A percentile compares a stretch with the other conserved stretches of the same genome.
Evolutionary conservation across 371 early-diverging fungal species (phyloP).

Genomic region (Mucor velutinosus): DNA sequence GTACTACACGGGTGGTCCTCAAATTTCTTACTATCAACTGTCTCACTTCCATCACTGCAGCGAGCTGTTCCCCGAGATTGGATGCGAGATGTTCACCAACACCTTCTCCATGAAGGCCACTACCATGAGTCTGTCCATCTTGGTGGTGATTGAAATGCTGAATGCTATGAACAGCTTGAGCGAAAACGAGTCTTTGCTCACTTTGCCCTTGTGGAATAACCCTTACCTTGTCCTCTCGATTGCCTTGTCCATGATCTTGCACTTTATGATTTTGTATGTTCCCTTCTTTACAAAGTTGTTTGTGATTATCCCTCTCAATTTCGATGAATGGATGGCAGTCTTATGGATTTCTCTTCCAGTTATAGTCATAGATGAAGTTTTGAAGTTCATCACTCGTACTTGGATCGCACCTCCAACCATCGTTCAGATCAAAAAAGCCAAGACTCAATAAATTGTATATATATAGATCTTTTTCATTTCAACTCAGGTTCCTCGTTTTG

Average conservation of each 20-base stretch:
- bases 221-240: slow-evolving; percentile 86
- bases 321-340: slow-evolving; percentile 91
- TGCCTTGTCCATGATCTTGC: slow-evolving; percentile 85
- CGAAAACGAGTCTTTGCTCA: slow-evolving; percentile 91
- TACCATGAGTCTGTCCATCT: slow-evolving; percentile 92
- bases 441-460: slow-evolving; percentile 10
- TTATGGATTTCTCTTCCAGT: slow-evolving; percentile 89
- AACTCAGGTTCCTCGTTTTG: not conserved
- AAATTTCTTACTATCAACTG: slow-evolving; percentile 85
- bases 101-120: slow-evolving; percentile 83
- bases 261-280: slow-evolving; percentile 93
- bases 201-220: slow-evolving; percentile 90
- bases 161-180: slow-evolving; percentile 93
- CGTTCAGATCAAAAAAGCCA: not conserved
- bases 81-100: slow-evolving; percentile 88
- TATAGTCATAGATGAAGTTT: slow-evolving; percentile 87
- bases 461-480: not conserved
- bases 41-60: slow-evolving; percentile 91
- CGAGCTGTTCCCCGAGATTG: slow-evolving; percentile 85
- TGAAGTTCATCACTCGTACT: slow-evolving; percentile 84
- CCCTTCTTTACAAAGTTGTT: slow-evolving; percentile 88
- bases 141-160: slow-evolving; percentile 98
- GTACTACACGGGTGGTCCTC: slow-evolving; percentile 85
- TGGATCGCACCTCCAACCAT: slow-evolving; percentile 59
- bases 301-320: slow-evolving; percentile 84